Evolutionary conservation across 148 eudicot species (phyloP).

Genomic region (Oxyria digyna): DNA sequence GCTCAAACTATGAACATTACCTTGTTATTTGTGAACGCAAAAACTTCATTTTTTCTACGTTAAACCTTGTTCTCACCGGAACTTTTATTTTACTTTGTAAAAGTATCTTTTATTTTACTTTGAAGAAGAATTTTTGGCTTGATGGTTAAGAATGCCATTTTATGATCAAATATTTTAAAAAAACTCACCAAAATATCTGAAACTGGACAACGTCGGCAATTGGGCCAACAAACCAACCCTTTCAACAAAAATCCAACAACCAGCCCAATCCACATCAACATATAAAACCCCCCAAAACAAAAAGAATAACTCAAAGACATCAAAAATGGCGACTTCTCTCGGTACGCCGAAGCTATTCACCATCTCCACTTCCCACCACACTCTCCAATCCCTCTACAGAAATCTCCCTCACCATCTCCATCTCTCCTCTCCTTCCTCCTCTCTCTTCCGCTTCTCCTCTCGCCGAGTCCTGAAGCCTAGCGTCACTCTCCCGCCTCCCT

Average conservation of each 20-base stretch:
- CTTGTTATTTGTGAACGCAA: no score
- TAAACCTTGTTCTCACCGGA: no score
- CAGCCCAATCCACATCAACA: not conserved
- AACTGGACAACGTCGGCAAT: not conserved
- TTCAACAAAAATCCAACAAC: not conserved
- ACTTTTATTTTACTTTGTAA: no score
- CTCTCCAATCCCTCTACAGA: slow-evolving; percentile 18
- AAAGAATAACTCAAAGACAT: not conserved
- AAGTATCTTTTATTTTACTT: no score
- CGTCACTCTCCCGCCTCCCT: slow-evolving; percentile 15
- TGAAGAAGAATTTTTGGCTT: no score
- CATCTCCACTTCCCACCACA: slow-evolving; percentile 16
- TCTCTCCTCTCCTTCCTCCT: slow-evolving; percentile 16
- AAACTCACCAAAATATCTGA: no score
- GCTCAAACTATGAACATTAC: no score
- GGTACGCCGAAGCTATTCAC: slow-evolving; percentile 29
- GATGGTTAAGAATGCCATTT: no score
- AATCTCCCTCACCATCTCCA: slow-evolving; percentile 11
- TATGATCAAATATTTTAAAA: no score
- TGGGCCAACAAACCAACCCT: not conserved
- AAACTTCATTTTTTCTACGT: no score
- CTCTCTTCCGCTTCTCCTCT: not conserved
- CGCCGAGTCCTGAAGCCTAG: slow-evolving; percentile 13
- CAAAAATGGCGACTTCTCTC: slow-evolving; percentile 36
- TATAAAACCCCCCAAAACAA: not conserved